Evolutionary conservation across 495 filamentous ascomycete genomes (phyloP), one percentile per base, ranked within the genome.

Genomic region (Cryomyces minteri): DNA sequence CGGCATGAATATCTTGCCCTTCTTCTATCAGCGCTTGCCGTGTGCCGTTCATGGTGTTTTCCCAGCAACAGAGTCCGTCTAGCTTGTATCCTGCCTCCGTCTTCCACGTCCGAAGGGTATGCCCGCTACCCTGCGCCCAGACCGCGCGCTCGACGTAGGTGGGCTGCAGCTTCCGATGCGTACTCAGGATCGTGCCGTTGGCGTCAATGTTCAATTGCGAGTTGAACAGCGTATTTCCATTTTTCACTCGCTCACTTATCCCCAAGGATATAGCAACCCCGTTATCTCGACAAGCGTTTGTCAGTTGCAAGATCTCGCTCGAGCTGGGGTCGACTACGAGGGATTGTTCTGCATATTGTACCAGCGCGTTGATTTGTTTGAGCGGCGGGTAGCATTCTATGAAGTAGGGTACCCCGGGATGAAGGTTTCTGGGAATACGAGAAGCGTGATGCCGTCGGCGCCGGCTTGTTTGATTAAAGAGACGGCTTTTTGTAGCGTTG

Each of bases 1-100:
- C 63, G 7, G 58, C 59, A 12, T 64, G 63, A 6, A 67, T 56
- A 18, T 65, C 58, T 48, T 67, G 52, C 5, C 55, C 53, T 42
- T 65, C 59, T 30, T 47, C 49, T 28, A 66, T 63, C 31, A 67
- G 51, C 25, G 64, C 60, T 43, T 67, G 62, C 0, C 63, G 50
- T n/a, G n/a, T n/a, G n/a, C n/a, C n/a, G n/a, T n/a, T n/a, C n/a
- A n/a, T n/a, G n/a, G n/a, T n/a, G n/a, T n/a, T n/a, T n/a, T n/a
- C n/a, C n/a, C n/a, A n/a, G n/a, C n/a, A n/a, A n/a, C n/a, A n/a
- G n/a, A n/a, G n/a, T n/a, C n/a, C n/a, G n/a, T n/a, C n/a, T n/a
- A n/a, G n/a, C n/a, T n/a, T n/a, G n/a, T n/a, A n/a, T n/a, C n/a
- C n/a, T n/a, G n/a, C n/a, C n/a, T n/a, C n/a, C n/a, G n/a, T n/a